Conservation (phyloP, 2,329 filamentous ascomycete species). For the Bipolaris cookei region DNA sequence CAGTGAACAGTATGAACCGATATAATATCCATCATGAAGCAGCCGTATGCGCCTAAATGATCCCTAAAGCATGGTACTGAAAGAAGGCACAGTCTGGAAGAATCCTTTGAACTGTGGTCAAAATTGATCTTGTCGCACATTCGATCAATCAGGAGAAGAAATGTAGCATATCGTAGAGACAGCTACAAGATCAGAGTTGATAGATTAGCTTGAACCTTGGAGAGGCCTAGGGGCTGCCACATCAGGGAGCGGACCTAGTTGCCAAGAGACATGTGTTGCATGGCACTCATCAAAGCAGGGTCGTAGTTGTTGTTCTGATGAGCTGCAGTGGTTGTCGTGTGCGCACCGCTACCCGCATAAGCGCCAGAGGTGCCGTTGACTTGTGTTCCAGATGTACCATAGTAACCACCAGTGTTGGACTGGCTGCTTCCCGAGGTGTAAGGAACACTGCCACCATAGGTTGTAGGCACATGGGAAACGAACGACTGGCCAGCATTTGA, state of each 20-base stretch:
- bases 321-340: conserved; percentile 11
- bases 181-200: neutral
- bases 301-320: conserved; percentile 25
- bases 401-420: conserved; percentile 12
- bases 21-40: neutral
- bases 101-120: neutral
- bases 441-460: conserved; percentile 9
- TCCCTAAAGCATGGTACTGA: neutral
- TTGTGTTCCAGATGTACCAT: conserved; percentile 6
- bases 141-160: conserved; percentile 7
- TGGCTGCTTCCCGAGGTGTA: conserved; percentile 14
- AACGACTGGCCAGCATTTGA: conserved; percentile 26
- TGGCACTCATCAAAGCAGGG: conserved; percentile 22
- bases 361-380: conserved; percentile 15
- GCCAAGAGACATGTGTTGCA: conserved; percentile 37
- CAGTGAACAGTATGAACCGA: conserved; percentile 1
- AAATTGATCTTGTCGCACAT: neutral
- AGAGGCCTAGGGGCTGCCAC: neutral
- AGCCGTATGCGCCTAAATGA: neutral
- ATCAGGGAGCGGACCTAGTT: neutral
- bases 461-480: conserved; percentile 6
- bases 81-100: neutral
- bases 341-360: conserved; percentile 10
- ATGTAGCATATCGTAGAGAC: neutral
- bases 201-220: neutral